Base-by-base conservation (phyloP, 75 land plant genomes). In the Pseudotsuga menziesii region DNA sequence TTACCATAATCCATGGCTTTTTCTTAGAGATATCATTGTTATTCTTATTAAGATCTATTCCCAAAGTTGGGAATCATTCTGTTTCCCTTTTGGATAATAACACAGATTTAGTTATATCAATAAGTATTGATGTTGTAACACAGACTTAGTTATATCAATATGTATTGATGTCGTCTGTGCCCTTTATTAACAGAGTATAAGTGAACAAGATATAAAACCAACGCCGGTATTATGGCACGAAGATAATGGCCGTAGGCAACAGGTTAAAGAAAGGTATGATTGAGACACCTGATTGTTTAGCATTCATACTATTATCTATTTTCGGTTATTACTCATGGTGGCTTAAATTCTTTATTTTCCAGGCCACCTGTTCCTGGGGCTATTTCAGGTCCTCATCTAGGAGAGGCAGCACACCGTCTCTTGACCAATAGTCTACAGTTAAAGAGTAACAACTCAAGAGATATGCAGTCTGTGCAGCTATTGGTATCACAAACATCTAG, bases 331-430 rank as follows among this genome's bases (percentile, higher is more conserved):
- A 48, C 19, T 20, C 23, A 19, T 3, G 2, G 25, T 41, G 72
- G 12, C 54, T 22, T 41, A 69, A n/a, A 36, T 69, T 41, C 41
- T 7, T 7, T 23, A 69, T 73, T 56, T 74, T 84, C 3, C 86
- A 95, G 98, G 86, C 91, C 84, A 23, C 90, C 86, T 44, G 86
- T 94, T 11, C 81, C 87, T 62, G 91, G 92, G 56, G 94, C 97
- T n/a, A 84, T 96, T 39, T 83, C 90, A 61, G 98, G 98, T 17
- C 79, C 80, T 77, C 60, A 55, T 17, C 79, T 96, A 44, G 94
- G 92, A 26, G 97, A 83, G 77, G 98, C 98, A 26, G 94, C 97
- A 54, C 92, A 89, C 77, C 88, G 97, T 32, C 91, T 96, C 3
- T 76, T 96, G 14, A 82, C 56, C 44, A 89, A 89, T 78, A 80